Evolutionary conservation across 1,284 basidiomycete species (phyloP), one percentile per base, ranked within the genome.

Genomic region (Porogramme epimiltina): DNA sequence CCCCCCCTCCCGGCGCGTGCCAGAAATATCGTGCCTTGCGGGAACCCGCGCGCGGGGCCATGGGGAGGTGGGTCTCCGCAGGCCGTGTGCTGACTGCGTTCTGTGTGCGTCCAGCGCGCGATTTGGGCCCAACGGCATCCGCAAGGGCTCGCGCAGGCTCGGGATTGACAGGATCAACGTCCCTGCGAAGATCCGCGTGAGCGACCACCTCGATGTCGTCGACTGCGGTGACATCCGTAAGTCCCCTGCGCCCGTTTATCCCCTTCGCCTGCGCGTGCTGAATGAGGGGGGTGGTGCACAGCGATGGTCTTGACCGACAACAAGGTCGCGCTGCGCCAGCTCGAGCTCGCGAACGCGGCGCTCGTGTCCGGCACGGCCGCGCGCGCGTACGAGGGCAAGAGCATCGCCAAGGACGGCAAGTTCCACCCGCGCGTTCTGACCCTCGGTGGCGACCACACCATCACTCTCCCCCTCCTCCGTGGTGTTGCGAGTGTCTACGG

Each of bases 381-480:
- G 28, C 62, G 61, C 24, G 46, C 61, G n/a, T 61, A 49, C 41
- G 55, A 57, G 1, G 66, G 63, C 8, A 58, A 51, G 45, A 66
- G 63, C 42, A 49, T 71, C 26, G 68, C 68, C 15, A 68, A 68
- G 56, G 69, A 71, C 51, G 68, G 67, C 37, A 67, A 69, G 54
- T 71, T 68, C 58, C 69, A 71, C 45, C 68, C 69, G 13, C 64
- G 69, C 5, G 66, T 75, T 13, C 51, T 75, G 42, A 70, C 72
- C 1, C 62, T 74, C 8, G 73, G 73, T 16, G 73, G 73, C 11
- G 73, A 75, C 45, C 73, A 74, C 59, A 71, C 72, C 24, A 70
- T 75, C 54, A 71, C 71, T 1, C 65, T 74, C 0, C 72, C 73
- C 2, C 61, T 74, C 15, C 58, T 75, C 8, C 64, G 73, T 2